Evolutionary conservation across 164 flowering plant species (phyloP).

Genomic region (Pachysandra terminalis): DNA sequence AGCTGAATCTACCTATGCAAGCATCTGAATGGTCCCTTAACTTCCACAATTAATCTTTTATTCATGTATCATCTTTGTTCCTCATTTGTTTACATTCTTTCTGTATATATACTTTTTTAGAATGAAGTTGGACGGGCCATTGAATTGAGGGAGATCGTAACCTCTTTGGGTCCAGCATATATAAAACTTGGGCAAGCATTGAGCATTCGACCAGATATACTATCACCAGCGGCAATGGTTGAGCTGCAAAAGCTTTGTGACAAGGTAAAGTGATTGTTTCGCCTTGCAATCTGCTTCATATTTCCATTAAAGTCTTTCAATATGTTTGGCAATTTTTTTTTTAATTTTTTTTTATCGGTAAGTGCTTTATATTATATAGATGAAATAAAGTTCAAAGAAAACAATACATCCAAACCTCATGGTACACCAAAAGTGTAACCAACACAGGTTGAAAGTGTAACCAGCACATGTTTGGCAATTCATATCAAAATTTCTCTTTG

Average conservation of each 20-base stretch:
- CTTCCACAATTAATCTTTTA: neutral
- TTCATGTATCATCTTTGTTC: neutral
- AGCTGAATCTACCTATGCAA: too few species aligned
- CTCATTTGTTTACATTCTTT: neutral
- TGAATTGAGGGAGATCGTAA: slow-evolving; percentile 94
- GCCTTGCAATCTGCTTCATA: neutral
- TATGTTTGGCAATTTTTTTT: too few species aligned
- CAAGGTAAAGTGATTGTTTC: slow-evolving; percentile 48
- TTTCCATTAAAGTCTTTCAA: neutral
- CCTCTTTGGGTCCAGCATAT: slow-evolving; percentile 98
- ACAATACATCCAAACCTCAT: too few species aligned
- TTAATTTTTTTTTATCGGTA: too few species aligned
- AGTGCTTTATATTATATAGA: too few species aligned
- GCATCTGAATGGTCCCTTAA: neutral
- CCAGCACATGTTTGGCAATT: neutral
- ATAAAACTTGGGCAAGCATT: slow-evolving; percentile 98
- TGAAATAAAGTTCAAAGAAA: too few species aligned
- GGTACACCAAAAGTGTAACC: too few species aligned
- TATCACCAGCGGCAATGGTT: slow-evolving; percentile 91
- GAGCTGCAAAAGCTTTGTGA: slow-evolving; percentile 99
- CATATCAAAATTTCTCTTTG: neutral
- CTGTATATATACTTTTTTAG: slow-evolving; percentile 34
- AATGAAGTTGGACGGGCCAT: slow-evolving; percentile 98
- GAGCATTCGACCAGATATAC: slow-evolving; percentile 95
- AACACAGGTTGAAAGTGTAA: too few species aligned